Conservation (phyloP, 139 green algal species). For the Ulvella scutata region DNA sequence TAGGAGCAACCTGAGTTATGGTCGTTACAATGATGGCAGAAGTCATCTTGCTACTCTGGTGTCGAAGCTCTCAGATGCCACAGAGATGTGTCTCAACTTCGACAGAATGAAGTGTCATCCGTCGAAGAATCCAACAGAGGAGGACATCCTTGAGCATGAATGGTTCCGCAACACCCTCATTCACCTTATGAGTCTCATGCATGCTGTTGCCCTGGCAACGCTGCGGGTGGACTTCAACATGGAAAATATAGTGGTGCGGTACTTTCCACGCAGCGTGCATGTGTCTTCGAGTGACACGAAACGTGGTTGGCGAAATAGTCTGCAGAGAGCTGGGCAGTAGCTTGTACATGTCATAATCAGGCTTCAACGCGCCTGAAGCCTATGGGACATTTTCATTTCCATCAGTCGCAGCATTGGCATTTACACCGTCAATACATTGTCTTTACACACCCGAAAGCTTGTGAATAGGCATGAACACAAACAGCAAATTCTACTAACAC, state of each 20-base stretch:
- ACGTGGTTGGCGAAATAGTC: too few species aligned
- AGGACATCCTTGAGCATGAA: background rate
- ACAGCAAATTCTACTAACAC: too few species aligned
- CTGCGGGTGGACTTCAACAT: conserved; percentile 9
- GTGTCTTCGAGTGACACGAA: too few species aligned
- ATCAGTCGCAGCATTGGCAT: too few species aligned
- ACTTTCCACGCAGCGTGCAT: too few species aligned
- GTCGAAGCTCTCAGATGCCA: conserved; percentile 7
- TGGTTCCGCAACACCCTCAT: background rate
- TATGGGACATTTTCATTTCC: too few species aligned
- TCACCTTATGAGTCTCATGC: conserved; percentile 14
- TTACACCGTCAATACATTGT: too few species aligned
- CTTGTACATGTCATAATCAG: too few species aligned
- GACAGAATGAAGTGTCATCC: background rate
- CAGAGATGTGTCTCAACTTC: background rate
- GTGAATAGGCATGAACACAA: too few species aligned
- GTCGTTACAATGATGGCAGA: conserved; percentile 11
- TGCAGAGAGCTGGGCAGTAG: too few species aligned
- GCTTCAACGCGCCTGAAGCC: too few species aligned
- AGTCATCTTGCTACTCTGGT: conserved; percentile 5
- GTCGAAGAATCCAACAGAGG: conserved; percentile 2
- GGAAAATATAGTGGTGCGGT: conserved; percentile 2
- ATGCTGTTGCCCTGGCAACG: conserved; percentile 9
- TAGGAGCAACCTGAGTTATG: conserved; percentile 14
- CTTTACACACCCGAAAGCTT: too few species aligned